These are phyloP conservation scores for Mycena kentingensis DNA, from an alignment of 768 basidiomycete genomes.

Conservation along the genomic window DNA sequence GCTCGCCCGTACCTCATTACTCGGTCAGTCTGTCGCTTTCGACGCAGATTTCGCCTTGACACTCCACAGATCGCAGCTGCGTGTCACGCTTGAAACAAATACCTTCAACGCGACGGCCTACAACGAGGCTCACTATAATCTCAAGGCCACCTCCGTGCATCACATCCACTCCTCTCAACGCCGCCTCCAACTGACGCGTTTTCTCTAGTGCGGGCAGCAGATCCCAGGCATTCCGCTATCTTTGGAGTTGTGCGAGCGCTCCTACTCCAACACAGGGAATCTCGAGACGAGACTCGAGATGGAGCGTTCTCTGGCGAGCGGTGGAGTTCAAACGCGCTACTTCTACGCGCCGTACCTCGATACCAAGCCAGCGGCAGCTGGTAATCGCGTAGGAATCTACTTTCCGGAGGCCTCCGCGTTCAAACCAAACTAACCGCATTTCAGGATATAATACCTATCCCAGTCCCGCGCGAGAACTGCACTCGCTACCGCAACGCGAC, in stretches of 20 bases:
- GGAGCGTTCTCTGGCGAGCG: conserved; percentile 16
- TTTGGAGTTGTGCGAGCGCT: conserved; percentile 24
- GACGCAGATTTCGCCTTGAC: not conserved
- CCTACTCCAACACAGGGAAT: conserved; percentile 29
- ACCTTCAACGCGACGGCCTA: conserved; percentile 34
- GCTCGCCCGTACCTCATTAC: conserved; percentile 40
- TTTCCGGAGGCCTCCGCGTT: not conserved
- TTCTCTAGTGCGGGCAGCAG: conserved; percentile 28
- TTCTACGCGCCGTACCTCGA: conserved; percentile 37
- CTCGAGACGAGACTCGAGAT: conserved; percentile 34
- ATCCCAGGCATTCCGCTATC: conserved; percentile 20
- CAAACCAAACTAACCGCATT: not conserved
- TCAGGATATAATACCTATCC: conserved; percentile 35
- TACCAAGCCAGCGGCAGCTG: conserved; percentile 24
- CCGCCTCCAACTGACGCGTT: not conserved
- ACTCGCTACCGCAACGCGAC: not conserved
- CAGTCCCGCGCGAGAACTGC: conserved; percentile 35
- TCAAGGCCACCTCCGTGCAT: conserved; percentile 27
- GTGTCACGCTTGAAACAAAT: conserved; percentile 34
- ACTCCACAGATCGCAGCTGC: conserved; percentile 34
- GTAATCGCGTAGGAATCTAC: conserved; percentile 31
- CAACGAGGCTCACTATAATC: conserved; percentile 26
- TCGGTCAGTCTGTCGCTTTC: conserved; percentile 24
- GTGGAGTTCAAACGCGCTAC: conserved; percentile 26
- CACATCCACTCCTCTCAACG: not conserved